A percentile compares a stretch with the other conserved stretches of the same genome.
These are phyloP conservation scores for Suillus clintonianus DNA, from an alignment of 768 basidiomycete genomes.

Conservation along the genomic window DNA sequence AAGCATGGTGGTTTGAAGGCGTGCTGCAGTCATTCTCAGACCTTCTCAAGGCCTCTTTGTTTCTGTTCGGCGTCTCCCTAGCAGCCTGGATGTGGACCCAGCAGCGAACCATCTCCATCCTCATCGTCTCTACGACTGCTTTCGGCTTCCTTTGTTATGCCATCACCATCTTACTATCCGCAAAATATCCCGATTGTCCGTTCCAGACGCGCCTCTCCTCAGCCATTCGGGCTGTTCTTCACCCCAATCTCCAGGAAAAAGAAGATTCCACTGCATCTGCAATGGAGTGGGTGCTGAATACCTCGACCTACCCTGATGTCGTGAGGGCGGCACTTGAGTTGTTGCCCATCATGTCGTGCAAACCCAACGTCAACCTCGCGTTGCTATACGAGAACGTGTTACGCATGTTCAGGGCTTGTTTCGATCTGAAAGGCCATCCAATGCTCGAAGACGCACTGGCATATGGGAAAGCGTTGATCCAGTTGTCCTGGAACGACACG, in stretches of 20 bases:
- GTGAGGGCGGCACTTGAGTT: no score
- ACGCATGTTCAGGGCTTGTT: no score
- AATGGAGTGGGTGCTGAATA: no score
- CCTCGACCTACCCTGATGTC: no score
- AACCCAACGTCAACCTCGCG: neutral
- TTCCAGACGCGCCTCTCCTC: no score
- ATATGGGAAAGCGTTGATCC: no score
- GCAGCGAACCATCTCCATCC: neutral
- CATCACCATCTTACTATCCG: neutral
- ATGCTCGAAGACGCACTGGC: no score
- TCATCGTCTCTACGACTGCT: neutral
- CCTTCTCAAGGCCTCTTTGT: constrained; percentile 3
- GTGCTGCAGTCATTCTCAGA: constrained; percentile 1
- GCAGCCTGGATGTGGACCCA: constrained; percentile 1
- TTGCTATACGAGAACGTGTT: neutral
- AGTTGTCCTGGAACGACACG: no score
- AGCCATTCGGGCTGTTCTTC: no score
- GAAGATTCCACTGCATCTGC: neutral
- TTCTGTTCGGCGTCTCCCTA: constrained; percentile 4
- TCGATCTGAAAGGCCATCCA: no score
- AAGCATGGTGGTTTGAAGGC: constrained; percentile 4
- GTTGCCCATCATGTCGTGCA: no score
- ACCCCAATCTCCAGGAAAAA: neutral
- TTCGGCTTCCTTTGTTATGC: neutral
- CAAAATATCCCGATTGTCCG: neutral